Evolutionary conservation across 805 yeast species (phyloP), one percentile per base, ranked within the genome.

Genomic region (Wickerhamiella hasegawae): DNA sequence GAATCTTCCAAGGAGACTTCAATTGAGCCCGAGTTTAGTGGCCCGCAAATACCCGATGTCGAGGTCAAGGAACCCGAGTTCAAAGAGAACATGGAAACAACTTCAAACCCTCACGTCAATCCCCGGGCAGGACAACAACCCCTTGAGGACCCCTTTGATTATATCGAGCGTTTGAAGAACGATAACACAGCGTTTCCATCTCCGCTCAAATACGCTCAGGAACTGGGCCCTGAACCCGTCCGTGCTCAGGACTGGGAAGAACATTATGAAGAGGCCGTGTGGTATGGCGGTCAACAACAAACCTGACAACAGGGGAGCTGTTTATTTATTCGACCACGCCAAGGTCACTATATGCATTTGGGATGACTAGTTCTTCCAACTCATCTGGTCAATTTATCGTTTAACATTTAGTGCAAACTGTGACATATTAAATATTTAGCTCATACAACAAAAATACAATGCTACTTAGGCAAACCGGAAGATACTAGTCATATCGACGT

Each of bases 401-500:
- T n/a, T n/a, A n/a, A n/a, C n/a, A n/a, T n/a, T n/a, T n/a, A n/a
- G n/a, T n/a, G n/a, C n/a, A n/a, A n/a, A n/a, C n/a, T n/a, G n/a
- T n/a, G n/a, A n/a, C n/a, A n/a, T n/a, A n/a, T n/a, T n/a, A n/a
- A n/a, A n/a, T n/a, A n/a, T n/a, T n/a, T n/a, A n/a, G n/a, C n/a
- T n/a, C n/a, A n/a, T n/a, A n/a, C n/a, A n/a, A n/a, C n/a, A n/a
- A n/a, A n/a, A n/a, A n/a, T n/a, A n/a, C n/a, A n/a, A 22, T 35
- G 38, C 35, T 21, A 39, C 10, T 18, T 31, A 28, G 16, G 40
- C 38, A 33, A 45, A 42, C 17, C 44, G 37, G 55, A 85, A 85
- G n/a, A 85, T 74, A 17, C 70, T 60, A 6, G 74, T 73, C 80
- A 87, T 74, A 52, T 82, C 80, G 34, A 85, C 96, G 55, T 73